Evolutionary conservation across 129 eudicot species (phyloP), one percentile per base, ranked within the genome.

Genomic region (Flaveria linearis): DNA sequence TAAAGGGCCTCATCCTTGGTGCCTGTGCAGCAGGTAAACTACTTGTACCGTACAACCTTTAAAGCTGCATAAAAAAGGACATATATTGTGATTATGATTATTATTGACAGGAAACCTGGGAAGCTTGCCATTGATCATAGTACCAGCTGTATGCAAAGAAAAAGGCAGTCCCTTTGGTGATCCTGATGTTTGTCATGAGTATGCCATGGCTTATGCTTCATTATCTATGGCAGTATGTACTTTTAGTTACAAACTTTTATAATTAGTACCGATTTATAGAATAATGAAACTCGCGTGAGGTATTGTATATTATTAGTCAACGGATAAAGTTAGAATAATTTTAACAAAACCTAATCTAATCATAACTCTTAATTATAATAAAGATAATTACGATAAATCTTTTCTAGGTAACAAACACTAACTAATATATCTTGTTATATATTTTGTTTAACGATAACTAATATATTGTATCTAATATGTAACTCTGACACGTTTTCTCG

Each of bases 101-200:
- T 62, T 43, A 63, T 64, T 65, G 6, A n/a, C 73, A 87, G 88
- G 85, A 75, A 87, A 87, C 81, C 63, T 87, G 43, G 95, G 91
- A 73, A 86, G 78, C 72, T 68, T 89, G 79, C 95, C 84, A 2
- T 53, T 86, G 55, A 87, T 89, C 39, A 84, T 89, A 7, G 64
- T 89, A 45, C 91, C 96, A 26, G 89, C 91, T 36, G 82, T 86
- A 50, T 89, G 96, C 82, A 68, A 85, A 63, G 96, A 89, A 69
- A 71, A 76, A 76, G 87, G 84, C 26, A 86, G 82, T 69, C 96
- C 96, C 39, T 89, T 86, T 83, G 96, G 96, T 62, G 96, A 85
- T 69, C 66, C 89, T 53, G 28, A 71, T 56, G 84, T 83, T 15
- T 89, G 96, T 71, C 41, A 78, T 39, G 68, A 68, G 17, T 71